Conservation (phyloP, 2,329 filamentous ascomycete genomes). For the Zasmidium citrigriseum region DNA sequence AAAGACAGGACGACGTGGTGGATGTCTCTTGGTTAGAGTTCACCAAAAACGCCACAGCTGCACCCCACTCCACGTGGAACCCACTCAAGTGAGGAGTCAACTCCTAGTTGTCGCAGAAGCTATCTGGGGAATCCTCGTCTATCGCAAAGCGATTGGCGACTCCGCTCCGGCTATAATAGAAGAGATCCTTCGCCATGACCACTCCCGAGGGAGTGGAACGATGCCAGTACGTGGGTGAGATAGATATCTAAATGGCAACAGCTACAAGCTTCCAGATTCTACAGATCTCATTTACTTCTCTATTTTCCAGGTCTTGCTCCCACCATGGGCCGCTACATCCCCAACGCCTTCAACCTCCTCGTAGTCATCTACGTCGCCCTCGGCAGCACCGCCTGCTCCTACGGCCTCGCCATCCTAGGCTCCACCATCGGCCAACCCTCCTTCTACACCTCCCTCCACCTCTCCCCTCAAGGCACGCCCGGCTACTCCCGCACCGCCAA, state of each 20-base stretch:
- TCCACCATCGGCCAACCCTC: slow-evolving; percentile 50
- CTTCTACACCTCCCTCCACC: slow-evolving; percentile 46
- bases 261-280: neutral
- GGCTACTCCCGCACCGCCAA: slow-evolving; percentile 46
- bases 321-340: slow-evolving; percentile 24
- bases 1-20: no score
- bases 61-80: neutral
- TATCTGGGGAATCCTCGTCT: neutral
- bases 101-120: neutral
- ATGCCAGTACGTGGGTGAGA: neutral
- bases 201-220: neutral
- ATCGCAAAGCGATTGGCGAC: neutral
- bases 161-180: neutral
- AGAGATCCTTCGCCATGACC: neutral
- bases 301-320: neutral
- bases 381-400: slow-evolving; percentile 34
- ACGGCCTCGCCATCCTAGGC: slow-evolving; percentile 42
- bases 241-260: neutral
- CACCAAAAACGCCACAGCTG: neutral
- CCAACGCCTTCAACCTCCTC: slow-evolving; percentile 37
- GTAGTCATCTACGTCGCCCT: slow-evolving; percentile 34
- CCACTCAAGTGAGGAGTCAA: neutral
- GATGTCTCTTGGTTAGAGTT: no score
- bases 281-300: neutral
- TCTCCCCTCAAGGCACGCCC: slow-evolving; percentile 40